These are phyloP conservation scores for Coemansia asiatica DNA, from an alignment of 192 early-diverging fungal genomes.

Conservation along the genomic window DNA sequence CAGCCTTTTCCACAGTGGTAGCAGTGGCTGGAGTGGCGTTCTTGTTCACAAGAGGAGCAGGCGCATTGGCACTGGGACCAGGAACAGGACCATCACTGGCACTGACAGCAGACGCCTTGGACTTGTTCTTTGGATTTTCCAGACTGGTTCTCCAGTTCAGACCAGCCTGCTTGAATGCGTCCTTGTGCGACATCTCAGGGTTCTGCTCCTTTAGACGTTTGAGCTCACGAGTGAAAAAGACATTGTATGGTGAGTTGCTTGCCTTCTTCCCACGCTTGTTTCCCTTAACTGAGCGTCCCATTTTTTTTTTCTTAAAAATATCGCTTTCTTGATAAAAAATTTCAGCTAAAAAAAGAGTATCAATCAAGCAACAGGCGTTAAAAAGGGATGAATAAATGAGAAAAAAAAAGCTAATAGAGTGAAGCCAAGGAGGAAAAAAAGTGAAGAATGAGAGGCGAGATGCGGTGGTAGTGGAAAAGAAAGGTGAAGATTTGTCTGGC, in stretches of 20 bases:
- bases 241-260: constrained; percentile 26
- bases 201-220: constrained; percentile 46
- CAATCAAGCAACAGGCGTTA: too few species aligned
- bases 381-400: neutral
- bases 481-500: too few species aligned
- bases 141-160: constrained; percentile 48
- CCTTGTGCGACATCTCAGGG: constrained; percentile 46
- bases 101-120: neutral
- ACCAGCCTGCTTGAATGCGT: constrained; percentile 50
- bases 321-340: neutral
- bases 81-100: constrained; percentile 6
- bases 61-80: neutral
- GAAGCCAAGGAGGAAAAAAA: neutral
- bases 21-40: constrained; percentile 4
- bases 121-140: constrained; percentile 45
- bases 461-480: too few species aligned
- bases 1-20: neutral
- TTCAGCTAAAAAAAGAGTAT: neutral
- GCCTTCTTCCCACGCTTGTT: constrained; percentile 32
- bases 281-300: constrained; percentile 16
- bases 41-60: neutral
- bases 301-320: neutral
- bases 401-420: neutral
- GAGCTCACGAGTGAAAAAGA: constrained; percentile 45
- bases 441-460: neutral